Conservation (phyloP, 2,329 filamentous ascomycete species). For the Fusarium tricinctum region DNA sequence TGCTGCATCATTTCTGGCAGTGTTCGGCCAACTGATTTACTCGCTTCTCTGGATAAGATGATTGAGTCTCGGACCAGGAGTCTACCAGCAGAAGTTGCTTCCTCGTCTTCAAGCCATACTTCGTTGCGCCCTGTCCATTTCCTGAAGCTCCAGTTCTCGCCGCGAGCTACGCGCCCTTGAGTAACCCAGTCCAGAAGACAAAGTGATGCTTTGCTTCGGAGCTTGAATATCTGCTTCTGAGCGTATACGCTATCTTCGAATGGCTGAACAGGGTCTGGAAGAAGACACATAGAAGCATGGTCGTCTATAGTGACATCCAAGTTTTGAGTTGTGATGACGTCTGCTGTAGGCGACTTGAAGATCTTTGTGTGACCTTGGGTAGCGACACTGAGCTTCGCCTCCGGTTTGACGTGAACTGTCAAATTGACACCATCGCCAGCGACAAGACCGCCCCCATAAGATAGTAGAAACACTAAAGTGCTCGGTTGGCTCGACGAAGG, state of each 20-base stretch:
- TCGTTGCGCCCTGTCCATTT: slow-evolving; percentile 90
- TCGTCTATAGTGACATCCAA: slow-evolving; percentile 66
- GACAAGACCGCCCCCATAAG: slow-evolving; percentile 94
- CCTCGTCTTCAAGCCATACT: slow-evolving; percentile 70
- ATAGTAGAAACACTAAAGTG: slow-evolving; percentile 88
- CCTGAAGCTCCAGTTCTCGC: slow-evolving; percentile 88
- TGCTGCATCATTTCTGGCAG: slow-evolving; percentile 77
- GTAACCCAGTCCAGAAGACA: slow-evolving; percentile 96
- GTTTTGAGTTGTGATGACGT: slow-evolving; percentile 70
- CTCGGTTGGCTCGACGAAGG: slow-evolving; percentile 74
- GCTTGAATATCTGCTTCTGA: slow-evolving; percentile 83
- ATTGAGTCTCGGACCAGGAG: slow-evolving; percentile 89
- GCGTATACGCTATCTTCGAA: slow-evolving; percentile 87
- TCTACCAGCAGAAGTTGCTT: slow-evolving; percentile 59
- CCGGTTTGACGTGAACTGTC: slow-evolving; percentile 72
- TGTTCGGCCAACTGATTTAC: slow-evolving; percentile 56
- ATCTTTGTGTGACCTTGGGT: slow-evolving; percentile 93
- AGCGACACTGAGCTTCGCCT: slow-evolving; percentile 76
- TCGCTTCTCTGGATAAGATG: slow-evolving; percentile 73
- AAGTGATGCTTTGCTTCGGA: slow-evolving; percentile 71
- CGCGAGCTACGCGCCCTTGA: slow-evolving; percentile 84
- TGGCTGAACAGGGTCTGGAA: slow-evolving; percentile 94
- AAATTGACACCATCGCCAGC: slow-evolving; percentile 87
- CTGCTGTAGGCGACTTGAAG: slow-evolving; percentile 79
- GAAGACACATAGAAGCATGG: slow-evolving; percentile 71